A percentile compares a stretch with the other conserved stretches of the same genome.
phyloP scores from a whole-genome alignment of 192 early-diverging fungal species.

The Coemansia sp. region DNA sequence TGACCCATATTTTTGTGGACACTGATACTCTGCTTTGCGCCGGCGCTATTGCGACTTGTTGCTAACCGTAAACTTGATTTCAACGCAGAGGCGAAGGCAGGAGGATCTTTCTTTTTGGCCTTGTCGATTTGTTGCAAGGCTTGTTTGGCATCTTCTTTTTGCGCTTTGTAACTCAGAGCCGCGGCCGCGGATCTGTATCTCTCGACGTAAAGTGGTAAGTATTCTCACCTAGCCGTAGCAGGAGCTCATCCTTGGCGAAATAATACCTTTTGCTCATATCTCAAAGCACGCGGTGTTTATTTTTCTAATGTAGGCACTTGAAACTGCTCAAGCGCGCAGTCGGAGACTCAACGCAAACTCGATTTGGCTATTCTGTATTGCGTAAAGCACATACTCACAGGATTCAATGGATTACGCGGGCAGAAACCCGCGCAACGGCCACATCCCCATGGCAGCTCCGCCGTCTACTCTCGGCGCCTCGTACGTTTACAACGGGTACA shows the following conservation, averaged over 20 bases:
- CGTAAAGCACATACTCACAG: not conserved
- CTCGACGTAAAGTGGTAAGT: not conserved
- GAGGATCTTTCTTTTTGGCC: not conserved
- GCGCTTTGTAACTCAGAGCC: not conserved
- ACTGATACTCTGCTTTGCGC: not conserved
- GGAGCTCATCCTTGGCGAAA: not conserved
- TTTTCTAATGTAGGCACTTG: not conserved
- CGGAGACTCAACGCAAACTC: not conserved
- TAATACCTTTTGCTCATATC: not conserved
- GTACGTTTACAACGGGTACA: constrained; percentile 32
- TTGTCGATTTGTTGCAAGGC: not conserved
- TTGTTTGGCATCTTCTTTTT: not conserved
- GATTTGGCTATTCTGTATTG: not conserved
- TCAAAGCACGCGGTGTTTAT: not conserved
- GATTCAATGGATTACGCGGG: constrained; percentile 27
- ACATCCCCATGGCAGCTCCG: constrained; percentile 26
- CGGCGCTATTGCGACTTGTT: not conserved
- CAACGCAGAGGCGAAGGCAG: not conserved
- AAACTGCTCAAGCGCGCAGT: not conserved
- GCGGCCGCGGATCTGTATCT: not conserved
- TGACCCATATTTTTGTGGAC: not conserved
- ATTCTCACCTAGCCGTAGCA: not conserved
- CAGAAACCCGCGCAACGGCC: constrained; percentile 22
- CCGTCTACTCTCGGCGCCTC: constrained; percentile 13
- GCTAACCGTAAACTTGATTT: constrained; percentile 1